phyloP scores from a whole-genome alignment of 768 basidiomycete species.

The Coprinopsis marcescibilis region DNA sequence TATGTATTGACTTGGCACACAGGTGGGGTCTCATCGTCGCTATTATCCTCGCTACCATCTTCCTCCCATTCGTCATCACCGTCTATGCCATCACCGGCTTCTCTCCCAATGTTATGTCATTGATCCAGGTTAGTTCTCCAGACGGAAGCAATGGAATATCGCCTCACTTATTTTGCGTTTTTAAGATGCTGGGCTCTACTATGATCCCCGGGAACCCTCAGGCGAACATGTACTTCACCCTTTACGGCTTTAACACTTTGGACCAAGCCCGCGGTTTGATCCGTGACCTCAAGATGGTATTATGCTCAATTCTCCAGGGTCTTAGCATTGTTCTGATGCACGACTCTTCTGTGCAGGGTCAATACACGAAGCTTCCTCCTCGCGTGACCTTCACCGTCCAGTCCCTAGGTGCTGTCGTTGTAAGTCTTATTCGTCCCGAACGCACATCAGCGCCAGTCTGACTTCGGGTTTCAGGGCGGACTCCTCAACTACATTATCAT shows the following conservation, averaged over 20 bases:
- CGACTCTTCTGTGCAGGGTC: constrained; percentile 18
- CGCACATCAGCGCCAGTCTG: neutral
- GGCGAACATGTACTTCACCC: constrained; percentile 45
- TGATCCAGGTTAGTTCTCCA: constrained; percentile 24
- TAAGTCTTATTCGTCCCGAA: constrained; percentile 17
- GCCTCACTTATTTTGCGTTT: neutral
- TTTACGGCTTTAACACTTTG: constrained; percentile 42
- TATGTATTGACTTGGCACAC: neutral
- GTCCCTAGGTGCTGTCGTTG: constrained; percentile 49
- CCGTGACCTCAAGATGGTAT: constrained; percentile 51
- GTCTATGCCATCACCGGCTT: constrained; percentile 49
- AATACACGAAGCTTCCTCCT: constrained; percentile 57
- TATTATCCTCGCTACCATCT: constrained; percentile 44
- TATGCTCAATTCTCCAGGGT: constrained; percentile 17
- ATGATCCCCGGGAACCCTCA: constrained; percentile 44
- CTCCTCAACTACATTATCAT: constrained; percentile 47
- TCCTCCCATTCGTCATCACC: constrained; percentile 48
- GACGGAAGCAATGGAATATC: neutral
- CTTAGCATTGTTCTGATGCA: neutral
- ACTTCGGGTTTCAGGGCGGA: constrained; percentile 23
- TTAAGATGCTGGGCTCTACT: constrained; percentile 44
- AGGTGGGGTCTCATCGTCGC: constrained; percentile 50
- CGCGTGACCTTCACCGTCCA: constrained; percentile 59
- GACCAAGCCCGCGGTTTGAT: constrained; percentile 47
- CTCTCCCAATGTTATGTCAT: constrained; percentile 29